Percentiles rank a stretch among this genome's conserved stretches.
Conservation (phyloP, 2,329 filamentous ascomycete genomes). For the Claviceps monticola region DNA sequence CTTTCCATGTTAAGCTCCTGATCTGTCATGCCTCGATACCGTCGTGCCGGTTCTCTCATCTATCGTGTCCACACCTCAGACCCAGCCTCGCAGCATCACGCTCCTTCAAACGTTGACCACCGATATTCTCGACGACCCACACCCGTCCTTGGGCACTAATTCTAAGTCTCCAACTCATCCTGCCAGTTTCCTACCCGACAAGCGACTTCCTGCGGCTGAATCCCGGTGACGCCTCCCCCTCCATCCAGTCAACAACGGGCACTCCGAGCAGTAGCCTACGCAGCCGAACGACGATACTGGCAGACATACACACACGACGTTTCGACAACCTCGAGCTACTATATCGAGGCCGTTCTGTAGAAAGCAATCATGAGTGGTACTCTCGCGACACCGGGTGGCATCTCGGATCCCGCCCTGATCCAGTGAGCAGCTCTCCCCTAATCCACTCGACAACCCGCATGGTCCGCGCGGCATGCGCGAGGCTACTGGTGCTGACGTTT, state of each 20-base stretch:
- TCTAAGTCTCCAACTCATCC: neutral
- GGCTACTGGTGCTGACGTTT: slow-evolving; percentile 3
- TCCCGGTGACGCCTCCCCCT: slow-evolving; percentile 4
- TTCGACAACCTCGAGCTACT: neutral
- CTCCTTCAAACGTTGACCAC: neutral
- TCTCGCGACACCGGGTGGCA: slow-evolving; percentile 38
- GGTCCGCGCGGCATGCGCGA: neutral
- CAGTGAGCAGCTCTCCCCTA: slow-evolving; percentile 29
- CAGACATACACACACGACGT: neutral
- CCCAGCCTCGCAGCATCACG: neutral
- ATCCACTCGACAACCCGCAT: neutral
- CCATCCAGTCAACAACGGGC: neutral
- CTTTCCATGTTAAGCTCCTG: slow-evolving; percentile 18
- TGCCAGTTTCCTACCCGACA: neutral
- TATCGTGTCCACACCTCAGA: slow-evolving; percentile 5
- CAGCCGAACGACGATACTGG: neutral
- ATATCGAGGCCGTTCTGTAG: slow-evolving; percentile 3
- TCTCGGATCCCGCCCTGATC: slow-evolving; percentile 53
- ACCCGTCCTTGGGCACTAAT: neutral
- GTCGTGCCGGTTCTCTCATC: slow-evolving; percentile 16
- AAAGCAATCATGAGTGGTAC: slow-evolving; percentile 19
- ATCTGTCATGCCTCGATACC: slow-evolving; percentile 12
- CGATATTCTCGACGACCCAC: neutral
- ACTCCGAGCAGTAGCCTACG: neutral
- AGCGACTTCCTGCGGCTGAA: neutral